A percentile compares a stretch with the other conserved stretches of the same genome.
These are phyloP conservation scores for Ceratocystis cubensis DNA, from an alignment of 2,329 filamentous ascomycete genomes.

Conservation along the genomic window DNA sequence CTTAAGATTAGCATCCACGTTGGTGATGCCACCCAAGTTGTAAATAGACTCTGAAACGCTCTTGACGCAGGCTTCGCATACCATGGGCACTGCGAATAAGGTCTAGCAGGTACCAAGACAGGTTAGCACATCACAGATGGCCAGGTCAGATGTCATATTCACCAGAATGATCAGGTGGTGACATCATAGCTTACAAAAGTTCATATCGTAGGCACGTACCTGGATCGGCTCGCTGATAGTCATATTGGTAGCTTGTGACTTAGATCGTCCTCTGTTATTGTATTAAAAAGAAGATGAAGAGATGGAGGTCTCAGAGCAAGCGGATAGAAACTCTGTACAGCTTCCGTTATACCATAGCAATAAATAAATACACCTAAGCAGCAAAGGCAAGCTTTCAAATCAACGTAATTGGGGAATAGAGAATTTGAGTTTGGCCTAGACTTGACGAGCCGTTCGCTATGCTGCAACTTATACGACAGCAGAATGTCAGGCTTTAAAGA, in stretches of 20 bases:
- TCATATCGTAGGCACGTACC: conserved; percentile 17
- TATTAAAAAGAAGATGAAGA: not conserved
- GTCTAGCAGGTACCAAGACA: conserved; percentile 43
- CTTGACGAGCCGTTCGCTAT: not conserved
- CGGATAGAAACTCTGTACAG: not conserved
- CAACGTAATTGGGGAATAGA: not conserved
- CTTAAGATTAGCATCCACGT: conserved; percentile 68
- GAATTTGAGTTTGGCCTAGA: not conserved
- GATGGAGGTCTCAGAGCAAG: conserved; percentile 1
- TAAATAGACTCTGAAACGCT: conserved; percentile 69
- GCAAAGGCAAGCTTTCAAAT: not conserved
- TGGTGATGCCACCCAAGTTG: conserved; percentile 65
- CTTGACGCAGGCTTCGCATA: conserved; percentile 79
- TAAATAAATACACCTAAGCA: not conserved
- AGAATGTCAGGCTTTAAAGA: conserved; percentile 11
- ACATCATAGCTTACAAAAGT: conserved; percentile 18
- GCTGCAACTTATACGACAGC: conserved; percentile 10
- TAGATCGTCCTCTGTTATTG: not conserved
- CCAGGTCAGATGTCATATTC: not conserved
- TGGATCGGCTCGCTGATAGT: conserved; percentile 25
- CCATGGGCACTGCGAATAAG: conserved; percentile 87
- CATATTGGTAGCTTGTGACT: conserved; percentile 22
- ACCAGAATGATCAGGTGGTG: not conserved
- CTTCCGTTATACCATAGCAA: not conserved
- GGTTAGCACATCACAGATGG: not conserved